These are phyloP conservation scores for Petunia secreta DNA, from an alignment of 257 asterid genomes.

Conservation along the genomic window DNA sequence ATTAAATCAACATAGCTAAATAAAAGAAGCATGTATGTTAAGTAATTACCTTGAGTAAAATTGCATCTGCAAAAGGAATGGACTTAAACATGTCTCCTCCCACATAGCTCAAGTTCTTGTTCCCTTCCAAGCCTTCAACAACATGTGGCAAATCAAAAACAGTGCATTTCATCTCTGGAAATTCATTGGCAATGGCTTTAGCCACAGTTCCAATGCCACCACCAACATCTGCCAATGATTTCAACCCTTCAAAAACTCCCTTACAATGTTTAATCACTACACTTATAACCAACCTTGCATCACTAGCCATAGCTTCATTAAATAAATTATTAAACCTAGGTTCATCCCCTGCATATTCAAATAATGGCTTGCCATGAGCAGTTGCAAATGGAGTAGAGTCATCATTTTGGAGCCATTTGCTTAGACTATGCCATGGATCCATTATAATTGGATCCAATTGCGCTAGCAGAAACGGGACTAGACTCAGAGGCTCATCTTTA, in stretches of 20 bases:
- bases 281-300: background rate
- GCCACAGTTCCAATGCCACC: constrained; percentile 24
- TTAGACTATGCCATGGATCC: constrained; percentile 23
- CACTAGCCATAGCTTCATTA: constrained; percentile 29
- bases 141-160: constrained; percentile 33
- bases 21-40: no score
- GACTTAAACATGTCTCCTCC: constrained; percentile 28
- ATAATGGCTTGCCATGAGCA: background rate
- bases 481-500: constrained; percentile 16
- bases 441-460: constrained; percentile 14
- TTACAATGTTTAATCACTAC: background rate
- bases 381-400: constrained; percentile 23
- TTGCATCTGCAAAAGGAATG: constrained; percentile 32
- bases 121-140: constrained; percentile 24
- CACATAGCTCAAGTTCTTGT: background rate
- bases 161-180: constrained; percentile 25
- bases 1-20: background rate
- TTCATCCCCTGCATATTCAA: background rate
- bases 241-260: constrained; percentile 29
- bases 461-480: background rate
- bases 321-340: background rate
- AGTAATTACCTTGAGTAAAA: constrained; percentile 24
- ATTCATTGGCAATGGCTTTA: constrained; percentile 19
- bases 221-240: background rate
- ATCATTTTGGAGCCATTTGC: constrained; percentile 22